These are phyloP conservation scores for Fragaria ananassa DNA, from an alignment of 306 rosid genomes.

Conservation along the genomic window DNA sequence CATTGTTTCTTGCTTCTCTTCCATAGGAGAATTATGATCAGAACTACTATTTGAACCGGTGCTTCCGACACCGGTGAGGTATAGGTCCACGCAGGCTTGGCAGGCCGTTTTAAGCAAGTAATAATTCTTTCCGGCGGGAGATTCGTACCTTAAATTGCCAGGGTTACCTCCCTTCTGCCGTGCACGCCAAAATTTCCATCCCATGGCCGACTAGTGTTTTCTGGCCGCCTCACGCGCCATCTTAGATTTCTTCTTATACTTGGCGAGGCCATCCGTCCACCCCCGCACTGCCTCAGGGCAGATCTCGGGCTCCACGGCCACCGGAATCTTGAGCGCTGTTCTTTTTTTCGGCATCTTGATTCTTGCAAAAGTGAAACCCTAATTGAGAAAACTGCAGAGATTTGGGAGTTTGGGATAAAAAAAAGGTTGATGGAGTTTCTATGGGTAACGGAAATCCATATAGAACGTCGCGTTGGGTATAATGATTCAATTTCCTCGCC, in stretches of 20 bases:
- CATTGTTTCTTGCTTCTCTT: not conserved
- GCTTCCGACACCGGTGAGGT: not conserved
- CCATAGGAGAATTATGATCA: not conserved
- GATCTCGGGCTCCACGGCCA: not conserved
- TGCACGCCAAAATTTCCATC: slow-evolving; percentile 48
- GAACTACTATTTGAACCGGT: not conserved
- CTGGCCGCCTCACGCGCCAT: slow-evolving; percentile 32
- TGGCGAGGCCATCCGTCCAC: slow-evolving; percentile 7
- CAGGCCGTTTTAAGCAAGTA: slow-evolving; percentile 57
- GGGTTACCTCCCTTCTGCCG: slow-evolving; percentile 17
- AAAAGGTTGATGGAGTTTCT: not conserved
- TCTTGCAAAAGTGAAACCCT: not conserved
- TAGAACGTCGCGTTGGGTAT: not conserved
- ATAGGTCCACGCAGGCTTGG: slow-evolving; percentile 24
- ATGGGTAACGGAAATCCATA: not conserved
- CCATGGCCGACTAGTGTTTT: slow-evolving; percentile 45
- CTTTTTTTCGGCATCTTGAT: not conserved
- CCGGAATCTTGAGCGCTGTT: not conserved
- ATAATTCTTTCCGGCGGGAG: slow-evolving; percentile 43
- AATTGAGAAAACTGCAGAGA: not conserved
- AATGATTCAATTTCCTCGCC: not conserved
- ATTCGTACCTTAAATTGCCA: slow-evolving; percentile 50
- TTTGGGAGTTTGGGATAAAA: not conserved
- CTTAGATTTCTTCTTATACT: not conserved
- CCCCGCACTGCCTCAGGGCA: not conserved